phyloP scores from a whole-genome alignment of 495 filamentous ascomycete genomes.

The Xylaria castorea region DNA sequence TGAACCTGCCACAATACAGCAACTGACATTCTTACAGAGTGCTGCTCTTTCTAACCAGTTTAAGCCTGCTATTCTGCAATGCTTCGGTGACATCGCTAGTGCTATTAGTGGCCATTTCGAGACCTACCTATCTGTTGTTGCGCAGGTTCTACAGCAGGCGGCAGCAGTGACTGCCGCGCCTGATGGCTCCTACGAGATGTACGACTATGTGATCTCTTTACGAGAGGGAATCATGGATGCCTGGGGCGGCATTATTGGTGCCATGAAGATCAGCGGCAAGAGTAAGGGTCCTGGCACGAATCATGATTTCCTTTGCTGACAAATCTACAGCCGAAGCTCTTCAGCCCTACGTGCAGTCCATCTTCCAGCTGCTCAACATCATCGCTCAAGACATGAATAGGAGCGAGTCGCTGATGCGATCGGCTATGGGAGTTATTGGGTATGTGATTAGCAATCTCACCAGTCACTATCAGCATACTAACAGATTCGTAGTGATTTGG shows the following conservation, averaged over 20 bases:
- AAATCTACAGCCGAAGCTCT: constrained; percentile 66
- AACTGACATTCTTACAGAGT: constrained; percentile 56
- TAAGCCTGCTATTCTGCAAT: constrained; percentile 96
- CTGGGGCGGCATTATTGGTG: constrained; percentile 93
- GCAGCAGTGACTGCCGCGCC: constrained; percentile 74
- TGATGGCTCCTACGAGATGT: constrained; percentile 84
- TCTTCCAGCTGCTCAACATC: constrained; percentile 86
- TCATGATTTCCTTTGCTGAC: constrained; percentile 32
- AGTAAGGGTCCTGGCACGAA: constrained; percentile 55
- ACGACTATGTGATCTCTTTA: constrained; percentile 92
- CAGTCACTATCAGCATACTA: constrained; percentile 40
- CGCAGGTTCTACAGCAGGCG: constrained; percentile 91
- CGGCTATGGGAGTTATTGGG: constrained; percentile 96
- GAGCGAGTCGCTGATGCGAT: constrained; percentile 88
- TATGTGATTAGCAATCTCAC: constrained; percentile 52
- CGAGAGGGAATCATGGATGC: constrained; percentile 99
- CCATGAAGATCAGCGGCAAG: constrained; percentile 83
- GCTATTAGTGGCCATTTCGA: constrained; percentile 93
- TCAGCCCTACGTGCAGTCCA: constrained; percentile 78
- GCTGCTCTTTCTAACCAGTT: constrained; percentile 88
- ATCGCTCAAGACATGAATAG: constrained; percentile 83
- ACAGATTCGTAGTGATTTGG: constrained; percentile 74
- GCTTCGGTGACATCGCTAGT: constrained; percentile 96
- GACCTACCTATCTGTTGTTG: constrained; percentile 89
- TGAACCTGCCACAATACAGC: constrained; percentile 16